Percentiles rank a stretch among this genome's conserved stretches.
phyloP scores from a whole-genome alignment of 1,284 basidiomycete genomes.

The Filobasidium uniguttulatum region DNA sequence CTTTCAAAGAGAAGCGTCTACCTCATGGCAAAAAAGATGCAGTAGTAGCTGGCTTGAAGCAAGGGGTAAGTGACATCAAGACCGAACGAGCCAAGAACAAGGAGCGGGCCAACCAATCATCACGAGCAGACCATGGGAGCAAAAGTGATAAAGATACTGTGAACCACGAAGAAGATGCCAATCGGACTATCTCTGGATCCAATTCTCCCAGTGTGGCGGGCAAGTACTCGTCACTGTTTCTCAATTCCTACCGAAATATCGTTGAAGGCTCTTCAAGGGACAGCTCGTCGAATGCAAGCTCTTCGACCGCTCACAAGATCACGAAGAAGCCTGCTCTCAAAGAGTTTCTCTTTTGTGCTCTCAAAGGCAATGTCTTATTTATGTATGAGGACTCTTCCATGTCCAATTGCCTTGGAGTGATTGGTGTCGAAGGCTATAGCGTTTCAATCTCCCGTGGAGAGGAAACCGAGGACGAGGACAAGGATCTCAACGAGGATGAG shows the following conservation, averaged over 20 bases:
- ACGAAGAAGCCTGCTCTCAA: slow-evolving; percentile 39
- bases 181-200: slow-evolving; percentile 1
- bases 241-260: slow-evolving; percentile 8
- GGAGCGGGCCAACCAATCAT: too few relatives aligned
- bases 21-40: too few relatives aligned
- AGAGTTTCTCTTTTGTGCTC: slow-evolving; percentile 74
- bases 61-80: too few relatives aligned
- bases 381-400: slow-evolving; percentile 80
- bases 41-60: too few relatives aligned
- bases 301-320: slow-evolving; percentile 14
- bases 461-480: slow-evolving; percentile 7
- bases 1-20: too few relatives aligned
- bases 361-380: slow-evolving; percentile 78
- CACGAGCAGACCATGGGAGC: too few relatives aligned
- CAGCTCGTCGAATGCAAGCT: slow-evolving; percentile 43
- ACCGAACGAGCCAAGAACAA: too few relatives aligned
- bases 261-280: slow-evolving; percentile 42
- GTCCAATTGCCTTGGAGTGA: slow-evolving; percentile 69
- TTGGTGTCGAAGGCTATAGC: slow-evolving; percentile 58
- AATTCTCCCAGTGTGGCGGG: slow-evolving; percentile 47
- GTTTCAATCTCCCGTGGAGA: slow-evolving; percentile 57
- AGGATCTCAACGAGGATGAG: neutral
- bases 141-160: too few relatives aligned
- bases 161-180: too few relatives aligned
- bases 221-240: slow-evolving; percentile 39